Evolutionary conservation across 495 filamentous ascomycete species (phyloP).

Genomic region (Clohesyomyces aquaticus): DNA sequence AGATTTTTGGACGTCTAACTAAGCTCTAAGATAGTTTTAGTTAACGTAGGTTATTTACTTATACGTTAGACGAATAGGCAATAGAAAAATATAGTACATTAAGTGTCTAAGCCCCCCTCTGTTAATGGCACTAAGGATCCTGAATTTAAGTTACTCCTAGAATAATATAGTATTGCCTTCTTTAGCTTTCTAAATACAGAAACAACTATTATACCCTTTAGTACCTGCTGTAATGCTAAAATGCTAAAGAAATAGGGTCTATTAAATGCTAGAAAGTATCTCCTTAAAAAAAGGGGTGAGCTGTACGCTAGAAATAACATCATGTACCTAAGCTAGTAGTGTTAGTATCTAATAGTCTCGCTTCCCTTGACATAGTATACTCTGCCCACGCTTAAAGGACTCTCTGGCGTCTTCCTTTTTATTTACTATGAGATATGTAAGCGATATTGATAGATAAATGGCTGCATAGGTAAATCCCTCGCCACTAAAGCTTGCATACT

Average conservation of each 20-base stretch:
- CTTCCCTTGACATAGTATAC: neutral
- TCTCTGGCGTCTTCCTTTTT: neutral
- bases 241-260: neutral
- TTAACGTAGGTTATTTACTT: slow-evolving; percentile 3
- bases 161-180: slow-evolving; percentile 3
- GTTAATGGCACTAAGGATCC: neutral
- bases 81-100: slow-evolving; percentile 3
- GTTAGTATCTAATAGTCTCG: neutral
- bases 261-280: neutral
- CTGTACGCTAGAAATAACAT: neutral
- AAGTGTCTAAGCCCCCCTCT: neutral
- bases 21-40: neutral
- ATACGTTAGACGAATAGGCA: slow-evolving; percentile 1
- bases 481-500: slow-evolving; percentile 1
- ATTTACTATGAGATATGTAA: neutral
- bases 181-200: slow-evolving; percentile 1
- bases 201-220: neutral
- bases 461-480: neutral
- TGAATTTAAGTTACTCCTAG: neutral
- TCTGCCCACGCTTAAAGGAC: neutral
- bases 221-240: neutral
- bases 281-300: neutral
- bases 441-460: neutral
- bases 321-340: neutral
- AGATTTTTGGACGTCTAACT: neutral